These are phyloP conservation scores for Umbelopsis sp. DNA, from an alignment of 192 early-diverging fungal genomes.

Conservation along the genomic window DNA sequence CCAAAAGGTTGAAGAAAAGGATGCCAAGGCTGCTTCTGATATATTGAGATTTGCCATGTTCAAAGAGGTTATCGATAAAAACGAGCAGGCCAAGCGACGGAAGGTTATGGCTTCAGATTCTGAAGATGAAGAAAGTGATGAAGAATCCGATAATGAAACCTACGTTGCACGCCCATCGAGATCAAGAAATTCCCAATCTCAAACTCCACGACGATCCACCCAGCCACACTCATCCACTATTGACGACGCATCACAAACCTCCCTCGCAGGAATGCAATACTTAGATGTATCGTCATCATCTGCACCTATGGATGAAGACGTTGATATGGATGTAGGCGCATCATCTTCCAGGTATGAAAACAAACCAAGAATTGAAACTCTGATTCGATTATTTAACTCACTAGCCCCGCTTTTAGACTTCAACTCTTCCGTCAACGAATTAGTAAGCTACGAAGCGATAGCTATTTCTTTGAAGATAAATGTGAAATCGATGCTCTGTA, in stretches of 20 bases:
- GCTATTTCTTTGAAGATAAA: conserved; percentile 49
- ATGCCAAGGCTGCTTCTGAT: conserved; percentile 81
- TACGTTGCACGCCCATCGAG: conserved; percentile 1
- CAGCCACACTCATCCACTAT: neutral
- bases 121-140: conserved; percentile 43
- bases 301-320: conserved; percentile 28
- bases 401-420: conserved; percentile 18
- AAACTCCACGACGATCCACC: neutral
- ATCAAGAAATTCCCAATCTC: conserved; percentile 21
- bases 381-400: neutral
- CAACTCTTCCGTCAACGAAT: conserved; percentile 55
- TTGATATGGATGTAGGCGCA: conserved; percentile 22
- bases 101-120: conserved; percentile 42
- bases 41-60: conserved; percentile 91
- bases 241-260: neutral
- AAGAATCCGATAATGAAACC: conserved; percentile 19
- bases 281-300: conserved; percentile 12
- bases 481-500: conserved; percentile 58
- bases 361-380: no score
- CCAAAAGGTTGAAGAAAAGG: conserved; percentile 74
- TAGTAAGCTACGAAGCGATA: conserved; percentile 35
- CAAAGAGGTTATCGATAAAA: conserved; percentile 74
- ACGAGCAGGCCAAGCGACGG: conserved; percentile 48
- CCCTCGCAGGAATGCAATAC: neutral
- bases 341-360: conserved; percentile 19